phyloP scores from a whole-genome alignment of 345 rosid genomes.

The Melastoma malabathricum region DNA sequence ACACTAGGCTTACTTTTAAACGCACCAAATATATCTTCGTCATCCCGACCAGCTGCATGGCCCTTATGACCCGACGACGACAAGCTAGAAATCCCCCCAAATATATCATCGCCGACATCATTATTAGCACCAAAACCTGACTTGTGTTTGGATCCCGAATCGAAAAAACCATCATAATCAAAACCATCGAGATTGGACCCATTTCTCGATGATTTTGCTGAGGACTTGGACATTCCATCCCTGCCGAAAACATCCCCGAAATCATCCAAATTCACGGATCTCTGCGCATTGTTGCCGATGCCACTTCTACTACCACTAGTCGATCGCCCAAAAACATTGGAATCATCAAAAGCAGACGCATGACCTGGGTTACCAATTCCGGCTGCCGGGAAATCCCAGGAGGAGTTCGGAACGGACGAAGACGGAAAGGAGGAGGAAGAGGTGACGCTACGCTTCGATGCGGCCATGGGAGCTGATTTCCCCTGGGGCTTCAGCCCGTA shows the following conservation, averaged over 20 bases:
- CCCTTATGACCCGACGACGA: background rate
- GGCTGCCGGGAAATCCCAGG: slow-evolving; percentile 6
- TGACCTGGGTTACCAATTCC: slow-evolving; percentile 18
- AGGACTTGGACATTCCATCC: slow-evolving; percentile 13
- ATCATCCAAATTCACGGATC: slow-evolving; percentile 22
- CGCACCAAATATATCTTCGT: slow-evolving; percentile 48
- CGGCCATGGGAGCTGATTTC: slow-evolving; percentile 78
- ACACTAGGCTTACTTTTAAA: slow-evolving; percentile 20
- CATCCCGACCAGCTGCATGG: slow-evolving; percentile 15
- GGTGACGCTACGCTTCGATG: slow-evolving; percentile 22
- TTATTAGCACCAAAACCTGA: no score
- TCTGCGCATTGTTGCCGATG: slow-evolving; percentile 9
- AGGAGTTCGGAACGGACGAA: no score
- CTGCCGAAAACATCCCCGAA: slow-evolving; percentile 39
- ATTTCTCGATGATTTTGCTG: slow-evolving; percentile 10
- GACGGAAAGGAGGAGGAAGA: no score
- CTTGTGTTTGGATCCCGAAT: slow-evolving; percentile 9
- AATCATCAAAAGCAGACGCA: slow-evolving; percentile 19
- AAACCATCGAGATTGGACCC: slow-evolving; percentile 14
- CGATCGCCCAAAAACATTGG: slow-evolving; percentile 17
- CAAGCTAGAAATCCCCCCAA: no score
- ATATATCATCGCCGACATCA: no score
- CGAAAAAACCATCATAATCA: slow-evolving; percentile 39
- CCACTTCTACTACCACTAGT: slow-evolving; percentile 8
- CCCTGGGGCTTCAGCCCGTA: slow-evolving; percentile 78